Conservation (phyloP, 1,139 yeast genomes). For the Yamadazyma triangularis region DNA sequence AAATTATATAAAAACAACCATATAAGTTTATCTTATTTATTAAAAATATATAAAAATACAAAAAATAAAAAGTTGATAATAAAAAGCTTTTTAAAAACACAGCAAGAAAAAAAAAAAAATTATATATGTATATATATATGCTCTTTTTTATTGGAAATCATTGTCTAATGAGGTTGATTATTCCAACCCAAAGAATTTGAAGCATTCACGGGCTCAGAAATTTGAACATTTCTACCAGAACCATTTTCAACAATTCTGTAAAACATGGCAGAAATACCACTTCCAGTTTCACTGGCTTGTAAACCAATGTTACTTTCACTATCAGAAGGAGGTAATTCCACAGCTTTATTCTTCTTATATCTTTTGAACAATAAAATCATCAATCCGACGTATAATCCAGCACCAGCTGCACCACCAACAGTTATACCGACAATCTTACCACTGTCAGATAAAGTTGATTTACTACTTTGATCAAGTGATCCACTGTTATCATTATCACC, state of each 20-base stretch:
- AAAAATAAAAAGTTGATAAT: not conserved
- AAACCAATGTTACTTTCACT: conserved; percentile 35
- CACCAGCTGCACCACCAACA: conserved; percentile 67
- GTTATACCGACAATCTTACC: conserved; percentile 55
- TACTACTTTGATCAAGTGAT: conserved; percentile 31
- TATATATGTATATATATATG: no score
- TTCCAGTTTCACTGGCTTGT: conserved; percentile 12
- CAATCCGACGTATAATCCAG: conserved; percentile 50
- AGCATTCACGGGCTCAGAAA: conserved; percentile 44
- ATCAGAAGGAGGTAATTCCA: conserved; percentile 43
- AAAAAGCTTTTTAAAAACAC: no score
- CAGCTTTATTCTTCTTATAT: conserved; percentile 29
- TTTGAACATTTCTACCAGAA: conserved; percentile 16
- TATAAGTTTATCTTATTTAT: conserved; percentile 10
- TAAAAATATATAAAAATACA: conserved; percentile 12
- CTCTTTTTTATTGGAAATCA: not conserved
- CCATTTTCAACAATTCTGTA: conserved; percentile 21
- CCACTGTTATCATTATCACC: conserved; percentile 38
- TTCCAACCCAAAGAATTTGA: conserved; percentile 47
- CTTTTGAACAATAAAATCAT: conserved; percentile 43
- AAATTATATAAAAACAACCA: conserved; percentile 8
- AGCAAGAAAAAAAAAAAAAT: no score
- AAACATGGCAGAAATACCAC: conserved; percentile 30
- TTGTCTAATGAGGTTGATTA: not conserved
- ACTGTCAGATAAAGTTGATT: conserved; percentile 19